These are phyloP conservation scores for Colletotrichum noveboracense DNA, from an alignment of 2,329 filamentous ascomycete genomes.

Conservation along the genomic window DNA sequence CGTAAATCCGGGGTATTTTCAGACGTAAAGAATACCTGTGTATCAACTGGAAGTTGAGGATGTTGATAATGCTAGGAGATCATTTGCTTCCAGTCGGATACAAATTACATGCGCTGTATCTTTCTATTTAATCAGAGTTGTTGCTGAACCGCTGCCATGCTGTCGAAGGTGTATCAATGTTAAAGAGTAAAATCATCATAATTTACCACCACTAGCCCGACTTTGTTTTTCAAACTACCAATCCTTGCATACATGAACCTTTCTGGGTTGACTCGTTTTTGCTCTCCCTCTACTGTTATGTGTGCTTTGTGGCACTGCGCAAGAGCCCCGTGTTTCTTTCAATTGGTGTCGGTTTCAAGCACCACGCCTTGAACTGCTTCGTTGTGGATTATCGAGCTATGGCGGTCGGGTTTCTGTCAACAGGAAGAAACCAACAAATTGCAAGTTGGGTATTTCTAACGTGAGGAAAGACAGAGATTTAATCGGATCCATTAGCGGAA, in stretches of 20 bases:
- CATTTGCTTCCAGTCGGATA: too few relatives aligned
- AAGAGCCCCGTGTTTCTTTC: fast-evolving
- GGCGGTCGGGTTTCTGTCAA: neutral
- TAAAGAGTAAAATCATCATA: neutral
- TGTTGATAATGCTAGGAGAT: neutral
- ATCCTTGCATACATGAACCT: fast-evolving
- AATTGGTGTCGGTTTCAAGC: neutral
- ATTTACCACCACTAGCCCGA: neutral
- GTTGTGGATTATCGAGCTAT: neutral
- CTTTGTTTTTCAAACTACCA: fast-evolving
- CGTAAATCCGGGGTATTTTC: neutral
- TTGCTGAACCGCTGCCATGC: neutral
- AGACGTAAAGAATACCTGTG: neutral
- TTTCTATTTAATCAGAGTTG: neutral
- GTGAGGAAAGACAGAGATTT: neutral
- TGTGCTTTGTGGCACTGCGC: neutral
- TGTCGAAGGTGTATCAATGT: neutral
- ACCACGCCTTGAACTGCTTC: neutral
- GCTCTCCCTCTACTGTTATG: neutral
- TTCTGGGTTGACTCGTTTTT: neutral
- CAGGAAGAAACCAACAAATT: neutral
- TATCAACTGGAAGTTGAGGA: too few relatives aligned
- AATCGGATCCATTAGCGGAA: neutral
- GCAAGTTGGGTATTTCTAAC: neutral
- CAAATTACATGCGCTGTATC: neutral